A percentile compares a stretch with the other conserved stretches of the same genome.
Evolutionary conservation across 257 asterid species (phyloP).

Genomic region (Gentiana straminea): DNA sequence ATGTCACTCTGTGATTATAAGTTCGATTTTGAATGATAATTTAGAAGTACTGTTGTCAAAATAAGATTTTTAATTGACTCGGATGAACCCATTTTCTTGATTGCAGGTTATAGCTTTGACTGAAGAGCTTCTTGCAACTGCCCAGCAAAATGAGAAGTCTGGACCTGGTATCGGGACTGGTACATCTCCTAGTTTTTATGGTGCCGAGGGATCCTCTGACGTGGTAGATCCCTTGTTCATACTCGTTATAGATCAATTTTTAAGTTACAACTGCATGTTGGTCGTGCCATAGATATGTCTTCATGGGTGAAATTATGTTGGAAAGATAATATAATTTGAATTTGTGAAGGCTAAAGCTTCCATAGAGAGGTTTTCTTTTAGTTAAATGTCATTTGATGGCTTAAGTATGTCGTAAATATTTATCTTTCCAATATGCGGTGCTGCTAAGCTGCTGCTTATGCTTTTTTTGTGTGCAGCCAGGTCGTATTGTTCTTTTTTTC

Average conservation of each 20-base stretch:
- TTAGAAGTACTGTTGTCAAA: slow-evolving; percentile 14
- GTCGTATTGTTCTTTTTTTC: too few relatives aligned
- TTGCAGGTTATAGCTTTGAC: slow-evolving; percentile 84
- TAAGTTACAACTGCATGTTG: background rate
- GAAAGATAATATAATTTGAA: too few relatives aligned
- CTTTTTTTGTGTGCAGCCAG: too few relatives aligned
- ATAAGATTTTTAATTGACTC: slow-evolving; percentile 15
- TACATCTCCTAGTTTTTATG: slow-evolving; percentile 35
- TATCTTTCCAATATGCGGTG: too few relatives aligned
- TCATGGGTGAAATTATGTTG: background rate
- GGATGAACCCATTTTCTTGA: slow-evolving; percentile 16
- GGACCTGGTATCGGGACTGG: slow-evolving; percentile 36
- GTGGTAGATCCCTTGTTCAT: slow-evolving; percentile 21
- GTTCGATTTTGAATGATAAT: slow-evolving; percentile 34
- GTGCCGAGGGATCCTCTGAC: slow-evolving; percentile 34
- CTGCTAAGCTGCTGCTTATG: too few relatives aligned
- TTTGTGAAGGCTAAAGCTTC: too few relatives aligned
- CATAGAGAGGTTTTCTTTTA: too few relatives aligned
- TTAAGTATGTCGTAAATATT: too few relatives aligned
- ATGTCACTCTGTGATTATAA: slow-evolving; percentile 73
- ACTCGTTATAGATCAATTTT: background rate
- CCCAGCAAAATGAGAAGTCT: slow-evolving; percentile 57
- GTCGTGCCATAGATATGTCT: background rate
- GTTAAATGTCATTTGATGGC: too few relatives aligned
- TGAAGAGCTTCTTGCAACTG: slow-evolving; percentile 86